Evolutionary conservation across 2,329 filamentous ascomycete species (phyloP), one percentile per base, ranked within the genome.

Genomic region (Aspergillus viridinutans): DNA sequence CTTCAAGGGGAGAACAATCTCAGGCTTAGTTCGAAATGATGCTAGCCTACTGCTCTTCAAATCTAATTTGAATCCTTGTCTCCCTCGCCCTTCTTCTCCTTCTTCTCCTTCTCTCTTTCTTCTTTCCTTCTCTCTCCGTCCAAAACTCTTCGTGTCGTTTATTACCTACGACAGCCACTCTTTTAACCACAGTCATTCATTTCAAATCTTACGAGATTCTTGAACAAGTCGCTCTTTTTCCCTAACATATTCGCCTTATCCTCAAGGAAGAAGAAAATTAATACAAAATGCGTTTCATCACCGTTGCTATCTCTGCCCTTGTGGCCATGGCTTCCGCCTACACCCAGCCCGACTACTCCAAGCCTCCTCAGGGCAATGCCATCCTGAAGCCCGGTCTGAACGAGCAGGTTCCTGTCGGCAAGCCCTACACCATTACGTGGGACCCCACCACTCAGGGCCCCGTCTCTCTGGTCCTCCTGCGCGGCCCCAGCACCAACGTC

Each of bases 381-480:
- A 82, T 86, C 74, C 64, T 64, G 60, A 71, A 69, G 23, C 85
- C 83, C 32, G 75, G 78, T 55, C 70, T 83, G 62, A 74, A 78
- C 67, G 74, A 81, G 69, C 69, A 80, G 54, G 82, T 87, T 54
- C 79, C 80, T n/a, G 83, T 73, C 58, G 83, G 83, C 71, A 67
- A 78, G 70, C 66, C 76, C 56, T 87, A 77, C 79, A 78, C 74
- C 66, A 83, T 87, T 78, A 83, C 77, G 61, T 88, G 85, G 85
- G 61, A 76, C 3, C 72, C 76, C 55, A 71, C 71, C 61, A 70
- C 67, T 54, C 52, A 61, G 14, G 71, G 72, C 25, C 60, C 61
- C 29, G 76, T 87, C 67, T 82, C 82, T n/a, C 74, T 88, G 57
- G 70, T 84, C 58, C 81, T 87, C 62, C 81, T 86, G 64, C 81